phyloP scores from a whole-genome alignment of 441 rosid species.

The Macaranga tanarius region DNA sequence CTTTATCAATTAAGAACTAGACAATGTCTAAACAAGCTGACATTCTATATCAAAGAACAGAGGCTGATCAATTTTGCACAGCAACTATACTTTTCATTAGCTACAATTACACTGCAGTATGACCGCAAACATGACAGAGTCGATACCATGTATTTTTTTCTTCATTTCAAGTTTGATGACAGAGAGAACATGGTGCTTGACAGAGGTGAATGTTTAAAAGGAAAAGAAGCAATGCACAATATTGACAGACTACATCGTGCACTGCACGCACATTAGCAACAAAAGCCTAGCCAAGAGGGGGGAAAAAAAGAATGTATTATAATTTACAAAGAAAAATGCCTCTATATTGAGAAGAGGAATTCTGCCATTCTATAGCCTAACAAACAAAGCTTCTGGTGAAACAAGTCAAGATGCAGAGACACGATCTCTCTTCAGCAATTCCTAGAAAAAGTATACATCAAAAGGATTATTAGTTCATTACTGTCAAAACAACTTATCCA shows the following conservation, averaged over 20 bases:
- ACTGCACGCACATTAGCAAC: not conserved
- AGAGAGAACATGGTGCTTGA: not conserved
- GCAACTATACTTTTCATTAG: not conserved
- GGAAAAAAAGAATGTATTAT: not conserved
- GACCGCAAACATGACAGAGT: not conserved
- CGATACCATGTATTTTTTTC: not conserved
- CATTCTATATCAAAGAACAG: not conserved
- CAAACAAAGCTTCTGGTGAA: slow-evolving; percentile 9
- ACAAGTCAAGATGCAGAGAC: slow-evolving; percentile 39
- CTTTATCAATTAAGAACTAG: not conserved
- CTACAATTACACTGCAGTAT: not conserved
- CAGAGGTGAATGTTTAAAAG: not conserved
- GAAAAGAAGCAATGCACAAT: not conserved
- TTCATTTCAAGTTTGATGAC: slow-evolving; percentile 4
- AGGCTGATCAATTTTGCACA: not conserved
- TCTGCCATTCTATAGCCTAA: slow-evolving; percentile 29
- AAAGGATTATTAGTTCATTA: not conserved
- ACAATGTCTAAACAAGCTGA: not conserved
- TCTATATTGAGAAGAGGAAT: not conserved
- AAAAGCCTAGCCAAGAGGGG: not conserved
- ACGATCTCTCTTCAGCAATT: slow-evolving; percentile 49
- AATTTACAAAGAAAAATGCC: not conserved
- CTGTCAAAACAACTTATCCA: not conserved
- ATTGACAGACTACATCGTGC: not conserved
- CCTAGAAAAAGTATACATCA: slow-evolving; percentile 35